Conservation (phyloP, 805 yeast genomes). For the Suhomyces sp. region DNA sequence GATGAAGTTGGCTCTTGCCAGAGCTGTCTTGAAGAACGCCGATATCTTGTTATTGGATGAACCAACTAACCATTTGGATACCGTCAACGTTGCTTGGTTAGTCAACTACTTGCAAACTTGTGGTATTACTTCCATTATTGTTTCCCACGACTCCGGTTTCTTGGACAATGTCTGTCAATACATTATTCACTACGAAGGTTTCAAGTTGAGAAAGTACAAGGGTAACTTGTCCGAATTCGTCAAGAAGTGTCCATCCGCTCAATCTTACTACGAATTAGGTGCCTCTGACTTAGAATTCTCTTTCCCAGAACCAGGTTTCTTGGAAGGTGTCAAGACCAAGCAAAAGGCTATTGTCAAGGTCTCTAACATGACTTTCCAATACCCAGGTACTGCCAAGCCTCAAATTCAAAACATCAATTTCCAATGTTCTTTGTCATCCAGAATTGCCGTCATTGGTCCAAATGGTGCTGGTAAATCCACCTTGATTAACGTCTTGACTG, state of each 20-base stretch:
- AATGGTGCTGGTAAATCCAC: slow-evolving; percentile 99
- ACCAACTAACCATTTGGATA: slow-evolving; percentile 99
- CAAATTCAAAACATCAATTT: slow-evolving; percentile 87
- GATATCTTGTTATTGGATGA: slow-evolving; percentile 97
- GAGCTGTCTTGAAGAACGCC: slow-evolving; percentile 98
- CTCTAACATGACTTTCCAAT: slow-evolving; percentile 96
- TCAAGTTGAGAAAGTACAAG: slow-evolving; percentile 98
- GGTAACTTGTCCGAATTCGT: slow-evolving; percentile 99
- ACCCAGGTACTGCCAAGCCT: slow-evolving; percentile 97
- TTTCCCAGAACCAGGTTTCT: slow-evolving; percentile 99
- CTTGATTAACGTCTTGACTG: slow-evolving; percentile 96
- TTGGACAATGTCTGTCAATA: slow-evolving; percentile 95
- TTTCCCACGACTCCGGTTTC: slow-evolving; percentile 99
- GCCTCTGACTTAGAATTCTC: slow-evolving; percentile 95
- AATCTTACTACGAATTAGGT: slow-evolving; percentile 97
- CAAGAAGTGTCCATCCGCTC: slow-evolving; percentile 97
- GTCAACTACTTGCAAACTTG: slow-evolving; percentile 98
- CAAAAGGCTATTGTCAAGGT: slow-evolving; percentile 99
- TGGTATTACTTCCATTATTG: slow-evolving; percentile 97
- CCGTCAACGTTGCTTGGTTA: slow-evolving; percentile 99
- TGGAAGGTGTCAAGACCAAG: slow-evolving; percentile 99
- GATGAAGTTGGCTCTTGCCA: slow-evolving; percentile 99
- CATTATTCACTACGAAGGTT: slow-evolving; percentile 99
- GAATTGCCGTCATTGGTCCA: slow-evolving; percentile 99
- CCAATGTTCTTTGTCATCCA: slow-evolving; percentile 99